Evolutionary conservation across 2,329 filamentous ascomycete genomes (phyloP), one percentile per base, ranked within the genome.

Genomic region (Botrytis sinoallii): DNA sequence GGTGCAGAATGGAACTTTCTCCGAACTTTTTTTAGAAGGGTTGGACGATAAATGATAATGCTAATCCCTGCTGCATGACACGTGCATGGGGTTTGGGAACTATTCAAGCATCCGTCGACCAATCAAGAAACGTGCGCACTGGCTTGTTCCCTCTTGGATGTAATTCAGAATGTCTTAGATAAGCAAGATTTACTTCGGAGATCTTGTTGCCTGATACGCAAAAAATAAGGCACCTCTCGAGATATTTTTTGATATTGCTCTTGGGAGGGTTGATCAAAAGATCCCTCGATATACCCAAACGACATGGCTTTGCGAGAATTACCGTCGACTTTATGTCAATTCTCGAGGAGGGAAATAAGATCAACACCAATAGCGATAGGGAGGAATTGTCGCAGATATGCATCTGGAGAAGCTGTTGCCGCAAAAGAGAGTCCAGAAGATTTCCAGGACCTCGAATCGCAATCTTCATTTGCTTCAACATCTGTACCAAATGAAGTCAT

Each of bases 381-480:
- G 16, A 74, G 72, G 70, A 76, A 73, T 67, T 73, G 71, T 71
- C 77, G 77, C 32, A 77, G 80, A 70, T 78, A 78, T 78, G 78
- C 79, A 32, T 81, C 79, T 29, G 75, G 75, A 14, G 76, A 79
- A 73, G 79, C 79, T 71, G 74, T 74, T 52, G 72, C 75, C 64
- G 65, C 63, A 70, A 70, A 75, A 69, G 76, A 80, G 71, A 69
- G 73, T 42, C 70, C 77, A 46, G 70, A 75, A 73, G 78, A 81
- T 72, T 76, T 82, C 52, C 76, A 82, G 10, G 85, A 87, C 40
- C 82, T 88, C 38, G 85, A 88, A 77, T 79, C 82, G 44, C 78
- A 83, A 46, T 85, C 84, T 69, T 87, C 85, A 71, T 79, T 85
- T 60, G 75, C 81, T 25, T 77, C 80, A 18, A 79, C 80, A 66